Percentiles rank a stretch among this genome's conserved stretches.
Evolutionary conservation across 163 green algal species (phyloP).

Genomic region (Smithsoniella earleae): DNA sequence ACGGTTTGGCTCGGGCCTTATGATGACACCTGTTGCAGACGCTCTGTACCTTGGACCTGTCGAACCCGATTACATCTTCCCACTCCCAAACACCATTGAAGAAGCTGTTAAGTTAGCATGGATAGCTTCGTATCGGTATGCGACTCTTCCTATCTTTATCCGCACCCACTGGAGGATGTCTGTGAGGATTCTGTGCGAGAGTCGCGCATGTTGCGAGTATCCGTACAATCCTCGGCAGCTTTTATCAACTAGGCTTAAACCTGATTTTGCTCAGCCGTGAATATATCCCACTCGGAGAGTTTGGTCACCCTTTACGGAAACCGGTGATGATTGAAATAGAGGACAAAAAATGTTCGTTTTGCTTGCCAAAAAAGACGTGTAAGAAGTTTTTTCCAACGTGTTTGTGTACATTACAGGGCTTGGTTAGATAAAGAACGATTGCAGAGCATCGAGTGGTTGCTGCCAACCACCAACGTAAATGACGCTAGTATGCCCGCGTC

Average conservation of each 20-base stretch:
- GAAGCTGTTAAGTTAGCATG: conserved; percentile 17
- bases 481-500: background rate
- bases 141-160: background rate
- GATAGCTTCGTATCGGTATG: conserved; percentile 20
- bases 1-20: conserved; percentile 15
- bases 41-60: conserved; percentile 11
- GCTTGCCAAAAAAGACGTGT: too few species aligned
- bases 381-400: too few species aligned
- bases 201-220: too few species aligned
- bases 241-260: too few species aligned
- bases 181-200: too few species aligned
- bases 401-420: background rate
- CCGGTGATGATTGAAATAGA: too few species aligned
- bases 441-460: conserved; percentile 28
- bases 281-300: too few species aligned
- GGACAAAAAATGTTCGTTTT: too few species aligned
- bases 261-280: too few species aligned
- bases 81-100: background rate
- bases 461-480: background rate
- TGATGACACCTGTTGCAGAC: conserved; percentile 16
- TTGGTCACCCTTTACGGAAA: too few species aligned
- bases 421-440: conserved; percentile 31
- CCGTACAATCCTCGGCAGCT: too few species aligned
- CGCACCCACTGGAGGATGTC: too few species aligned
- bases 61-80: conserved; percentile 2